Base-by-base conservation (phyloP, 306 rosid species). In the Sicyos baderoa region DNA sequence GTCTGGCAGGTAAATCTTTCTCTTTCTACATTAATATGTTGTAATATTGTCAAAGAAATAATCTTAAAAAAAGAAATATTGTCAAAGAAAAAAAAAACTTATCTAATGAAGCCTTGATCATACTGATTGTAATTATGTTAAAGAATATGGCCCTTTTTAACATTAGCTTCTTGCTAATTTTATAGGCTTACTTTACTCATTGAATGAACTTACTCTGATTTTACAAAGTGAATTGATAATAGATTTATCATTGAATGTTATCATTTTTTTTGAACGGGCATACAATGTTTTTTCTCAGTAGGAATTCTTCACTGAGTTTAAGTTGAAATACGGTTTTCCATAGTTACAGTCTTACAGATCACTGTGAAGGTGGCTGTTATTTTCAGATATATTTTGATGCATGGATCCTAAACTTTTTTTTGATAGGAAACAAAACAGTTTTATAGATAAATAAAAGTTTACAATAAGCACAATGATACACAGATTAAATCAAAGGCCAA, bases 1-100 rank as follows among this genome's bases (percentile, higher is more conserved):
- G 97, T 93, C 59, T 93, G 96, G 99, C 96, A 93, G 99, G 99
- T 90, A 18, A 65, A 45, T 44, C 7, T 6, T 19, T 45, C 70
- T 21, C 37, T 65, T 42, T 42, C 70, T 65, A 35, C 54, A 45
- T 45, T 65, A 10, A 44, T 42, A 19, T 44, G 37, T 65, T 58
- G 65, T 14, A 56, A 56, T 13, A 25, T 56, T 56, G 62, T 12
- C 10, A 23, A 56, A 6, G 62, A n/a, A n/a, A n/a, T n/a, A n/a
- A n/a, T n/a, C n/a, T n/a, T n/a, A n/a, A n/a, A n/a, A n/a, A n/a
- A n/a, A n/a, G n/a, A n/a, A 56, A 56, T 13, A 25, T 56, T 56
- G 62, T 12, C 10, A 23, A 56, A 6, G 62, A n/a, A 12, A 11
- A 55, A 12, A 40, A 42, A 23, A 42, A 29, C 47, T 18, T 63